Base-by-base conservation (phyloP, 2,329 filamentous ascomycete species). In the Apiospora phragmitis region DNA sequence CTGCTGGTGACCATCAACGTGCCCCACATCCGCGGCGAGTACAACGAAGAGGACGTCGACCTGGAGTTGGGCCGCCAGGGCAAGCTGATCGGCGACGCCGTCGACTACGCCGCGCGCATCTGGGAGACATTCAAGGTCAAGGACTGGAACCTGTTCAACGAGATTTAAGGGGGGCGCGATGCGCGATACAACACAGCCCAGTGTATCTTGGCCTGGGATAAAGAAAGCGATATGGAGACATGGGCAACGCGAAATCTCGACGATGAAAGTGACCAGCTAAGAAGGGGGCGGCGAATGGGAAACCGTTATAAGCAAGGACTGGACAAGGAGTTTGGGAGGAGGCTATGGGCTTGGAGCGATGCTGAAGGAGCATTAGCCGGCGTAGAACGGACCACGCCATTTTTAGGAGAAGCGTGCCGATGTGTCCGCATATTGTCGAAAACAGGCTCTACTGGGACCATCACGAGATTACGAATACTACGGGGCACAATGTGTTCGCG, bases 1-100 rank as follows among this genome's bases (percentile, higher is more conserved):
- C 83, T 98, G 49, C 84, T 97, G 65, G 90, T 97, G 73, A 93
- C 93, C 51, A 89, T 97, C 78, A 98, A 97, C 81, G 93, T 97
- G 66, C 95, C 95, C 38, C 92, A 96, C 78, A 91, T 94, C 75
- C 87, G 89, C 75, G 91, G 91, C 73, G 89, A 93, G 80, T 94
- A 94, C 79, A 86, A 91, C 76, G 89, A 91, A 80, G 91, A 92
- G 11, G 91, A 94, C 42, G 89, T 95, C 21, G 89, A 93, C 77
- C 82, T 91, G 70, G 86, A 90, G 77, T 81, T 90, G 70, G 90
- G 90, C 21, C 90, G 88, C 78, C 87, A 88, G 77, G 92, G 91
- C 4, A 87, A 89, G 80, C 82, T 93, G 73, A 91, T 93, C 76
- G 91, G 91, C 68, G 87, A 91, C 75, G 88, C 88, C 7, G 88